Conservation (phyloP, 2,329 filamentous ascomycete species). For the Fonsecaea erecta region DNA sequence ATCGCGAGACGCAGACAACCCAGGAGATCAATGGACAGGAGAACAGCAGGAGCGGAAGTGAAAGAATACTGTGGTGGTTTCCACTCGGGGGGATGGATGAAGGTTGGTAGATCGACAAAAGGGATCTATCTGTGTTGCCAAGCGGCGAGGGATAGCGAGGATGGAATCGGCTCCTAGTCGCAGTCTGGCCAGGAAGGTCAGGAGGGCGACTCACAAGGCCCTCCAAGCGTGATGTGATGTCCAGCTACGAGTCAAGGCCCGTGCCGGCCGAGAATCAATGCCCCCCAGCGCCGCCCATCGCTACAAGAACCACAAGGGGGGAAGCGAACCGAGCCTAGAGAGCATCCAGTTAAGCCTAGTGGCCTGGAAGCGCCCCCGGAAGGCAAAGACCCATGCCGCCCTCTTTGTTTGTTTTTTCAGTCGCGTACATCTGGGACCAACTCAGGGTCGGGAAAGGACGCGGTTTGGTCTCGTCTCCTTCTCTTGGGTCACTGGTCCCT, state of each 20-base stretch:
- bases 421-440: conserved; percentile 2
- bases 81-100: background rate
- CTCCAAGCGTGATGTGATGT: conserved; percentile 1
- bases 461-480: too few species aligned
- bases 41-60: background rate
- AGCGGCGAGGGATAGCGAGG: background rate
- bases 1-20: background rate
- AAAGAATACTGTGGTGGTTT: too few species aligned
- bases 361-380: background rate
- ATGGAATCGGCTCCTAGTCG: background rate
- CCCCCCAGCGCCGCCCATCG: background rate
- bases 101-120: background rate
- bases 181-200: background rate
- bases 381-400: background rate
- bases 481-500: background rate
- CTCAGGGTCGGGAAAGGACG: background rate
- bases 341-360: conserved; percentile 11
- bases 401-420: background rate
- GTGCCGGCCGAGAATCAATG: conserved; percentile 2
- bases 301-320: background rate
- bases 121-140: background rate
- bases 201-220: conserved; percentile 2
- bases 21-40: background rate
- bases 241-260: background rate
- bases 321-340: conserved; percentile 16